Evolutionary conservation across 257 asterid genomes (phyloP).

Genomic region (Gentiana macrophylla): DNA sequence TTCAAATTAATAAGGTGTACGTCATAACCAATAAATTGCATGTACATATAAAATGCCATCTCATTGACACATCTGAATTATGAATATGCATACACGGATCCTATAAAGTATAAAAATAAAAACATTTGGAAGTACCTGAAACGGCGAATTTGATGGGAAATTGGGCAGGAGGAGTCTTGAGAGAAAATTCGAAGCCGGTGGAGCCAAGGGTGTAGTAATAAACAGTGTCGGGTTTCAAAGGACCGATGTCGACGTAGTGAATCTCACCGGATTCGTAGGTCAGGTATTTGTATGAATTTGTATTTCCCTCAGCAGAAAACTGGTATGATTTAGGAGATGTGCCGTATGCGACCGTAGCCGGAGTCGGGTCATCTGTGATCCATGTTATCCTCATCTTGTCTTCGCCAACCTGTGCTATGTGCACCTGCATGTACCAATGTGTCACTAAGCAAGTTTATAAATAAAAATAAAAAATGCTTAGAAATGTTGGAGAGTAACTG

Average conservation of each 20-base stretch:
- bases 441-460: too few relatives aligned
- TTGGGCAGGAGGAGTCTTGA: slow-evolving; percentile 52
- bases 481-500: too few relatives aligned
- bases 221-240: slow-evolving; percentile 38
- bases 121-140: slow-evolving; percentile 22
- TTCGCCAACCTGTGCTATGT: slow-evolving; percentile 45
- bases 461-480: too few relatives aligned
- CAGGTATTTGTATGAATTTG: slow-evolving; percentile 26
- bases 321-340: slow-evolving; percentile 33
- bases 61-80: too few relatives aligned
- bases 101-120: too few relatives aligned
- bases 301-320: slow-evolving; percentile 37
- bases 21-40: too few relatives aligned
- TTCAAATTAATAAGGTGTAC: too few relatives aligned
- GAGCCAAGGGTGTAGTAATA: slow-evolving; percentile 48
- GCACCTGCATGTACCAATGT: slow-evolving; percentile 34
- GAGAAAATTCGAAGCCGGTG: slow-evolving; percentile 28
- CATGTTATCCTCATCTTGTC: slow-evolving; percentile 54
- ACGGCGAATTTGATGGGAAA: slow-evolving; percentile 55
- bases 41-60: too few relatives aligned
- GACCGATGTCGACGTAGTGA: slow-evolving; percentile 64
- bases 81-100: too few relatives aligned
- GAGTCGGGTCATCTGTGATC: slow-evolving; percentile 29
- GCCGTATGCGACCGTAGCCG: slow-evolving; percentile 44
- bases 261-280: slow-evolving; percentile 44